Percentiles rank a stretch among this genome's conserved stretches.
These are phyloP conservation scores for Cymbopogon citratus DNA, from an alignment of 176 grass and related monocot genomes.

Conservation along the genomic window DNA sequence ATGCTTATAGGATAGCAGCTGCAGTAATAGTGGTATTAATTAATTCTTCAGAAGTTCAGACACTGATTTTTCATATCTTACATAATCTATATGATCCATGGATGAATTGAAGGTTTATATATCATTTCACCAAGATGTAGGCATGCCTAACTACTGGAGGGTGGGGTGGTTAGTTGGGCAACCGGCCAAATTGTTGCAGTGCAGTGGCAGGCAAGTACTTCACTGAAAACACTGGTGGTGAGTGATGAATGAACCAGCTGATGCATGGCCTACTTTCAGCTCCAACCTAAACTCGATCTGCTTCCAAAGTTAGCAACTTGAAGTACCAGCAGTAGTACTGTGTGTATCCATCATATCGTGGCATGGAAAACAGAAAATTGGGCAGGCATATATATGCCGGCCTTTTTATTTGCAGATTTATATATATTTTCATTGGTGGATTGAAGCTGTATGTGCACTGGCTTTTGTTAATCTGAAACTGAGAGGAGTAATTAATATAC, in stretches of 20 bases:
- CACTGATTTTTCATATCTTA: no score
- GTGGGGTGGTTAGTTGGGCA: neutral
- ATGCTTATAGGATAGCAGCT: neutral
- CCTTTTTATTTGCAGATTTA: neutral
- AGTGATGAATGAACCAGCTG: neutral
- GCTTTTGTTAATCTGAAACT: no score
- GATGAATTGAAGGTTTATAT: no score
- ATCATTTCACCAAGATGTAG: neutral
- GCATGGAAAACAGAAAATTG: neutral
- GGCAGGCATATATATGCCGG: neutral
- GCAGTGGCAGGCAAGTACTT: neutral
- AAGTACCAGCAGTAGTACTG: neutral
- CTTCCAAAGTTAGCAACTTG: slow-evolving; percentile 36
- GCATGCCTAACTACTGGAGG: slow-evolving; percentile 3
- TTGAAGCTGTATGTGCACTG: no score
- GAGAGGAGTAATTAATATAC: neutral
- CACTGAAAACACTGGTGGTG: neutral
- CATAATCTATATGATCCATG: no score
- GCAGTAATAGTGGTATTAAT: neutral
- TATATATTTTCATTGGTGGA: no score
- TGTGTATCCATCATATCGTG: neutral
- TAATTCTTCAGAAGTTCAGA: neutral
- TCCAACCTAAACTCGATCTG: slow-evolving; percentile 33
- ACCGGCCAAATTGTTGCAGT: neutral
- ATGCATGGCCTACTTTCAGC: slow-evolving; percentile 25